phyloP scores from a whole-genome alignment of 805 yeast species.

The Ogataea trehaloabstinens region DNA sequence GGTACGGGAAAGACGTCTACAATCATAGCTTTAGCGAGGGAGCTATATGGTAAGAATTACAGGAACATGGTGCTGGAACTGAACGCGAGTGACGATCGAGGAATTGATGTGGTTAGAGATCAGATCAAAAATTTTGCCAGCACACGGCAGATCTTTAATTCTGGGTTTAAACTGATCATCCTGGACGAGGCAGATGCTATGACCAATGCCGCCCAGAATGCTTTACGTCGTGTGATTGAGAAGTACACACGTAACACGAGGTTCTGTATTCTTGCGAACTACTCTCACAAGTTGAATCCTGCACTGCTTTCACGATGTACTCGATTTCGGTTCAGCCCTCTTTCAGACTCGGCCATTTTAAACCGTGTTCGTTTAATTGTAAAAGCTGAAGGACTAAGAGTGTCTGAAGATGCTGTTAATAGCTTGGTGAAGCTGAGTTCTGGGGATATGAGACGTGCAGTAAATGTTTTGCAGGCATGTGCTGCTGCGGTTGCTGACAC shows the following conservation, averaged over 20 bases:
- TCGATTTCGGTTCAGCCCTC: slow-evolving; percentile 87
- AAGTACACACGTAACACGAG: slow-evolving; percentile 93
- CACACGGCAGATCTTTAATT: slow-evolving; percentile 86
- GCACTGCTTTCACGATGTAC: slow-evolving; percentile 95
- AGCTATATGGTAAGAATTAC: slow-evolving; percentile 78
- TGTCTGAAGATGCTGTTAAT: slow-evolving; percentile 56
- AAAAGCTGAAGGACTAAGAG: slow-evolving; percentile 58
- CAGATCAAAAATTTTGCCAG: slow-evolving; percentile 96
- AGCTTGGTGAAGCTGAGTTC: slow-evolving; percentile 72
- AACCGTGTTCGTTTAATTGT: slow-evolving; percentile 69
- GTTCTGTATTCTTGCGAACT: slow-evolving; percentile 92
- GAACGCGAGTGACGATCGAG: slow-evolving; percentile 97
- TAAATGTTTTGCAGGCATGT: slow-evolving; percentile 93
- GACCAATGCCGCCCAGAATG: slow-evolving; percentile 85
- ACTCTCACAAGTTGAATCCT: slow-evolving; percentile 92
- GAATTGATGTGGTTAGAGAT: slow-evolving; percentile 96
- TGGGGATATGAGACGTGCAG: slow-evolving; percentile 96
- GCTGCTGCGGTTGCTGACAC: slow-evolving; percentile 61
- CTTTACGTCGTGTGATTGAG: slow-evolving; percentile 80
- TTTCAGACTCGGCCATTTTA: slow-evolving; percentile 63
- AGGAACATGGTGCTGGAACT: slow-evolving; percentile 89
- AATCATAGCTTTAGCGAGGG: slow-evolving; percentile 81
- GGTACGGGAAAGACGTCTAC: slow-evolving; percentile 94
- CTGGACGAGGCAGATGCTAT: slow-evolving; percentile 96
- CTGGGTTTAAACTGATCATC: slow-evolving; percentile 86